A percentile compares a stretch with the other conserved stretches of the same genome.
Conservation (phyloP, 2,329 filamentous ascomycete genomes). For the Pseudogymnoascus sp. region DNA sequence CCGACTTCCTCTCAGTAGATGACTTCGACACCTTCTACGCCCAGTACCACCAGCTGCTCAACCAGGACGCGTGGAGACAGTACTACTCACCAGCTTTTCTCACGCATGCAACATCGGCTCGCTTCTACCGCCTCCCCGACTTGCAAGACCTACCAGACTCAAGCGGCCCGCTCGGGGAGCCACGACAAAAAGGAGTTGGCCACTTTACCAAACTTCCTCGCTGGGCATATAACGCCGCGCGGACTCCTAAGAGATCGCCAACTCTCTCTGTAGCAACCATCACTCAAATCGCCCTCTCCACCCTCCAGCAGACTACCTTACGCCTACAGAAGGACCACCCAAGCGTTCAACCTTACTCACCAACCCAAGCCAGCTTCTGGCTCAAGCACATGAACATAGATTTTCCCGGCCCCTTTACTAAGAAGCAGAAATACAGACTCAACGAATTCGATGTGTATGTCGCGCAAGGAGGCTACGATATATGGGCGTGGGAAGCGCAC, state of each 20-base stretch:
- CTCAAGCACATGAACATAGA: background rate
- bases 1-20: background rate
- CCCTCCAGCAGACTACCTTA: background rate
- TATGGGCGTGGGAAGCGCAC: background rate
- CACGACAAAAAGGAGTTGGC: background rate
- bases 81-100: background rate
- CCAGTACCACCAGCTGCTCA: background rate
- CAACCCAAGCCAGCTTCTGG: background rate
- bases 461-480: background rate
- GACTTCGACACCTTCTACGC: background rate
- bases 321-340: background rate
- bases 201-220: background rate
- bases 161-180: background rate
- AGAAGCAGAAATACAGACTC: background rate
- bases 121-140: background rate
- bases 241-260: background rate
- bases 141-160: background rate
- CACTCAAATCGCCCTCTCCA: background rate
- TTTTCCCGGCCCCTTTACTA: background rate
- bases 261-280: background rate
- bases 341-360: background rate
- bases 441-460: background rate
- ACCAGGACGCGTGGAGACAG: background rate
- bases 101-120: background rate
- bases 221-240: background rate